Percentiles rank a stretch among this genome's conserved stretches.
phyloP scores from a whole-genome alignment of 1,284 basidiomycete genomes.

The Cryptococcus sp. region DNA sequence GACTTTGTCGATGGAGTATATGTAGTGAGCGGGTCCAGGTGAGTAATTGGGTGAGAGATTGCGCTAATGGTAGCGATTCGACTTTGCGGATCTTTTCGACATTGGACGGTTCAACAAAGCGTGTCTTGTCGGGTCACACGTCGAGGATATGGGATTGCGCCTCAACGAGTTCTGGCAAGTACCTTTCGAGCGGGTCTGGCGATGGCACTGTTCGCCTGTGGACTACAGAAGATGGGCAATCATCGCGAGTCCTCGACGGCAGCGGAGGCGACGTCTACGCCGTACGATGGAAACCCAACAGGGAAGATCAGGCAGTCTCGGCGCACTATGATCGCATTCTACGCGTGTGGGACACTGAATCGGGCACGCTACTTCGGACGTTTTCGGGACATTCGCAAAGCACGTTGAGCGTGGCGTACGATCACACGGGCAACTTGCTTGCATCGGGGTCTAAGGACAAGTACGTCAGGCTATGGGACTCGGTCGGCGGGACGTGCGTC shows the following conservation, averaged over 20 bases:
- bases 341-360: conserved; percentile 48
- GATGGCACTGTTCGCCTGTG: conserved; percentile 50
- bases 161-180: conserved; percentile 24
- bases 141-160: conserved; percentile 49
- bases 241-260: conserved; percentile 26
- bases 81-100: conserved; percentile 40
- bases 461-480: conserved; percentile 50
- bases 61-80: conserved; percentile 26
- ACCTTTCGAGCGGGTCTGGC: conserved; percentile 45
- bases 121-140: conserved; percentile 43
- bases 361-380: conserved; percentile 47
- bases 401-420: conserved; percentile 47
- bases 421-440: conserved; percentile 47
- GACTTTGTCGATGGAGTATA: conserved; percentile 45
- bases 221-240: conserved; percentile 31
- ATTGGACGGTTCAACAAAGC: conserved; percentile 16
- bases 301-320: conserved; percentile 40
- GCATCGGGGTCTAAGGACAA: conserved; percentile 51
- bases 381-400: conserved; percentile 50
- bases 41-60: conserved; percentile 16
- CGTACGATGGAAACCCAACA: conserved; percentile 46
- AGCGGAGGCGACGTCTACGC: conserved; percentile 50
- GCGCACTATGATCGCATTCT: conserved; percentile 51
- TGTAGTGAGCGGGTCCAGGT: conserved; percentile 48
- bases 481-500: conserved; percentile 48